A percentile compares a stretch with the other conserved stretches of the same genome.
Conservation (phyloP, 495 filamentous ascomycete genomes). For the Lophiostoma macrostomum region DNA sequence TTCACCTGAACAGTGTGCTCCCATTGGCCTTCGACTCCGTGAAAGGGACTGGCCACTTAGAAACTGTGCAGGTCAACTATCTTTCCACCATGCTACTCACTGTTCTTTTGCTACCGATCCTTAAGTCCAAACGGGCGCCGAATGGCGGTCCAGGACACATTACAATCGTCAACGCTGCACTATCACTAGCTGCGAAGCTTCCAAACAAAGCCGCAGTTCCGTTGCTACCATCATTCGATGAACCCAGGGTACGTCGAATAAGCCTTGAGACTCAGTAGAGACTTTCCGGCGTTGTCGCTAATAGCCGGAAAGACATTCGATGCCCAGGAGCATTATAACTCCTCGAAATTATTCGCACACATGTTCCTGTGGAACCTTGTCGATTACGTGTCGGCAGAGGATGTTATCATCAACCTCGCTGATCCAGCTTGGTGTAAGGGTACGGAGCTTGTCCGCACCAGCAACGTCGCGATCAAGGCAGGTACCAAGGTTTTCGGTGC, state of each 20-base stretch:
- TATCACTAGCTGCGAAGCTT: constrained; percentile 32
- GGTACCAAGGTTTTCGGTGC: constrained; percentile 17
- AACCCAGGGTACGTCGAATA: no score
- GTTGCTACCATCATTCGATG: constrained; percentile 34
- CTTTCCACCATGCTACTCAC: constrained; percentile 49
- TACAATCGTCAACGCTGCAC: constrained; percentile 33
- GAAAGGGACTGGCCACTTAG: constrained; percentile 48
- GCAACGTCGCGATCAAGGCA: neutral
- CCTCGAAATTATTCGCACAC: constrained; percentile 39
- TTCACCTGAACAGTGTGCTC: no score
- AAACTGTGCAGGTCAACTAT: constrained; percentile 54
- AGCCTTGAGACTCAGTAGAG: no score
- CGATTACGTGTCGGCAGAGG: constrained; percentile 21
- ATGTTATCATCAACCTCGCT: constrained; percentile 41
- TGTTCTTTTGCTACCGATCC: constrained; percentile 42
- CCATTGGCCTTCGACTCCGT: constrained; percentile 32
- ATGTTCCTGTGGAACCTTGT: constrained; percentile 35
- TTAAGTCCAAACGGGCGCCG: constrained; percentile 22
- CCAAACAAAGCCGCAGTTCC: neutral
- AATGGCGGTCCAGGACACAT: constrained; percentile 30
- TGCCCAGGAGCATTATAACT: constrained; percentile 33
- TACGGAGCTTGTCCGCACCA: constrained; percentile 43
- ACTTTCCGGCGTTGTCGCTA: no score
- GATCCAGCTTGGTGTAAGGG: constrained; percentile 45
- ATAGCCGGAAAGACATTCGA: no score